Evolutionary conservation across 176 grass and related monocot genomes (phyloP).

Genomic region (Bolboschoenus planiculmis): DNA sequence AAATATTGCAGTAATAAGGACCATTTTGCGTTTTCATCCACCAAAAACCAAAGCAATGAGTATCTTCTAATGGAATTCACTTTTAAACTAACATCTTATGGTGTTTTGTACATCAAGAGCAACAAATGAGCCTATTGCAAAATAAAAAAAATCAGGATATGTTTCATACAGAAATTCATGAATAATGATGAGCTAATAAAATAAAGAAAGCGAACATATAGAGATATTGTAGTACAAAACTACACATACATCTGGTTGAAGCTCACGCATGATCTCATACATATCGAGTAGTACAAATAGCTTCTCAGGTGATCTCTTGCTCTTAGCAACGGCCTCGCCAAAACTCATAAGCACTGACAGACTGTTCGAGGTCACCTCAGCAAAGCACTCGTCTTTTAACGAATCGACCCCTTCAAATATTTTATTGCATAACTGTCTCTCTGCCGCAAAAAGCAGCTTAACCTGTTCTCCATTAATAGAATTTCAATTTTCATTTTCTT

Average conservation of each 20-base stretch:
- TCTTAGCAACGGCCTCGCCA: constrained; percentile 96
- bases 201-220: background rate
- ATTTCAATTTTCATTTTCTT: background rate
- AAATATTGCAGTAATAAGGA: background rate
- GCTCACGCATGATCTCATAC: constrained; percentile 97
- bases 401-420: constrained; percentile 86
- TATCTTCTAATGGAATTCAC: background rate
- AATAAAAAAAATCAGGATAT: background rate
- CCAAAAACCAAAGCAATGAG: background rate
- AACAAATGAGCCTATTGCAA: background rate
- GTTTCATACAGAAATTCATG: background rate
- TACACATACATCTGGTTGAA: constrained; percentile 78
- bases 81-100: background rate
- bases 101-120: background rate
- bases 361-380: constrained; percentile 80
- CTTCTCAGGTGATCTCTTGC: constrained; percentile 95
- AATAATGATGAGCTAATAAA: background rate
- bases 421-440: constrained; percentile 78
- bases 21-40: background rate
- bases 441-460: constrained; percentile 87
- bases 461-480: constrained; percentile 39
- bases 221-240: constrained; percentile 4
- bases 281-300: constrained; percentile 92
- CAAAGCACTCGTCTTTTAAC: constrained; percentile 78
- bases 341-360: constrained; percentile 79